Evolutionary conservation across 73 alveolate species (phyloP), one percentile per base, ranked within the genome.

Genomic region (Paramecium biaurelia): DNA sequence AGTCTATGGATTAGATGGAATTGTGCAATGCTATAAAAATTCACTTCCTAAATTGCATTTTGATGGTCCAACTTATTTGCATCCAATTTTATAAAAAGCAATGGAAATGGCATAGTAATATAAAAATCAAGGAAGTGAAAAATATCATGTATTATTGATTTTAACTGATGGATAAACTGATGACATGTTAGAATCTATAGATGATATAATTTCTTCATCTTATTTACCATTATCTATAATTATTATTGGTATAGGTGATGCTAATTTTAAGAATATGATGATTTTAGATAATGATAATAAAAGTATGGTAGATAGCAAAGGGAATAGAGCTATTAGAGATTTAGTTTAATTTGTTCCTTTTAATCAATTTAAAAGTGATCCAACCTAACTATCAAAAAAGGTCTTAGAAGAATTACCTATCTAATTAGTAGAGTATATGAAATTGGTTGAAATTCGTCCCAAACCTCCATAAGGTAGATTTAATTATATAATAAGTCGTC

Each of bases 101-200:
- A 74, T 95, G 86, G 94, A 92, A 57, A 92, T 85, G 92, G 95
- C 95, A 92, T 18, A 79, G 72, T 6, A 67, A 47, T 68, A 85
- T 68, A 87, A 63, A 35, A 92, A 45, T 32, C 0, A 74, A 58
- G 92, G 74, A 24, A 43, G 94, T 86, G 85, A 45, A 35, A 84
- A 41, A 35, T 97, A 97, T 93, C 93, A 94, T 92, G 96, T 97
- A 53, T 92, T 96, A 84, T 95, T 97, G 82, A 97, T 97, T 45
- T 84, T 98, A 23, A 97, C 99, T 70, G 99, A 98, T 95, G 99
- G 99, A 63, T 95, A 88, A 26, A 96, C 97, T 30, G 96, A 95
- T 89, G 99, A 98, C 93, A 95, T 96, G 97, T 86, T 85, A 34
- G 92, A 93, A 67, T 30, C 70, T 8, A 76, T 76, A 8, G 45